These are phyloP conservation scores for Fusarium beomiforme DNA, from an alignment of 2,329 filamentous ascomycete genomes.

Conservation along the genomic window DNA sequence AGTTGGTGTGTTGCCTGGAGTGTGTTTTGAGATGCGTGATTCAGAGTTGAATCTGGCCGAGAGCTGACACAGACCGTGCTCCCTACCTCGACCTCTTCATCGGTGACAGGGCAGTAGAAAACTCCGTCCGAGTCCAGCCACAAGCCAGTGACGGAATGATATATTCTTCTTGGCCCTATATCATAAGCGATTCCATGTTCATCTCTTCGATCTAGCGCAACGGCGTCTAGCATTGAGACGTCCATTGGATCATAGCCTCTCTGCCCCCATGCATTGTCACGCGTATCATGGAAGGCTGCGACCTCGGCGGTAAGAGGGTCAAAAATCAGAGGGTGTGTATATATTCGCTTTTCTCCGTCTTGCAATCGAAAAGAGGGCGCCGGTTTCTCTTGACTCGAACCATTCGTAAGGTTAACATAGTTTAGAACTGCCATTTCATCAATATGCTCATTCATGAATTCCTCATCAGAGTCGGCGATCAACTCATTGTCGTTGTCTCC, in stretches of 20 bases:
- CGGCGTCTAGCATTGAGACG: neutral
- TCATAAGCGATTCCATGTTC: neutral
- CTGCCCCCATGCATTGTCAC: neutral
- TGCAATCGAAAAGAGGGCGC: neutral
- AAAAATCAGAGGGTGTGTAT: neutral
- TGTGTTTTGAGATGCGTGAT: no score
- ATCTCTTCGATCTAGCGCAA: neutral
- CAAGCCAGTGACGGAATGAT: neutral
- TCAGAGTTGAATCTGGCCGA: no score
- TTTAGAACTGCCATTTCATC: neutral
- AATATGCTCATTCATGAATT: neutral
- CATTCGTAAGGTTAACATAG: neutral
- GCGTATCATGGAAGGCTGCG: neutral
- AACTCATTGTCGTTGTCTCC: neutral
- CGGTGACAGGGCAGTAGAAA: slow-evolving; percentile 3
- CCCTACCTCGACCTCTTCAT: neutral
- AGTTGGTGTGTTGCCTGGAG: no score
- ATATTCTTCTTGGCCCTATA: neutral
- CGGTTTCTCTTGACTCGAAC: neutral
- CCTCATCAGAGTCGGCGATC: no score
- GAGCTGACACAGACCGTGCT: no score
- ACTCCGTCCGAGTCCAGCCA: neutral
- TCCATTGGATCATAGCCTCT: neutral
- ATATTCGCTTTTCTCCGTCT: neutral
- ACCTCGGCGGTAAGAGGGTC: neutral